Evolutionary conservation across 2,329 filamentous ascomycete species (phyloP).

Genomic region (Penicillium occitanis): DNA sequence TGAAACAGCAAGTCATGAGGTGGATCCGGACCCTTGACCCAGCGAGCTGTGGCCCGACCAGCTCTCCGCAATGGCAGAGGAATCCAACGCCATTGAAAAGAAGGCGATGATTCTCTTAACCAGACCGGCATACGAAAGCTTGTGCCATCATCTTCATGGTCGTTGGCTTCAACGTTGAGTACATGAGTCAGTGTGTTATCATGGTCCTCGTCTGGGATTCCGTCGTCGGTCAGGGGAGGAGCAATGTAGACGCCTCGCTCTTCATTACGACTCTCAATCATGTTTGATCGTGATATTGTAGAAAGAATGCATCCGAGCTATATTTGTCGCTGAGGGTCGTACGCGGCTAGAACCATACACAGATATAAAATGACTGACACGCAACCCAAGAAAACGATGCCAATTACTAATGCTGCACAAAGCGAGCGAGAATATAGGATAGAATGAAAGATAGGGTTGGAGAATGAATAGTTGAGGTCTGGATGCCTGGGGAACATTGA

Average conservation of each 20-base stretch:
- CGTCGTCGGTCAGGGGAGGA: slow-evolving; percentile 20
- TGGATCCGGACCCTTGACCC: slow-evolving; percentile 51
- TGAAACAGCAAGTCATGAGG: slow-evolving; percentile 47
- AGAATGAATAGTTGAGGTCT: neutral
- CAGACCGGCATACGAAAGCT: slow-evolving; percentile 44
- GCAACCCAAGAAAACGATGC: neutral
- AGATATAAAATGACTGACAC: neutral
- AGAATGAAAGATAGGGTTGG: neutral
- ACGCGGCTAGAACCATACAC: neutral
- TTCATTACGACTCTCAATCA: slow-evolving; percentile 21
- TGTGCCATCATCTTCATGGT: neutral
- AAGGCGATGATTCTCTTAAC: slow-evolving; percentile 49
- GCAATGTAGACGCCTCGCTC: slow-evolving; percentile 17
- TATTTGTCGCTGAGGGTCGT: neutral
- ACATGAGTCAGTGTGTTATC: slow-evolving; percentile 2
- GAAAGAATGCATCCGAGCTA: slow-evolving; percentile 7
- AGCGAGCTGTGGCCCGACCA: slow-evolving; percentile 43
- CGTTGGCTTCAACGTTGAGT: slow-evolving; percentile 14
- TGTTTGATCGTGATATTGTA: neutral
- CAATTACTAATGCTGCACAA: neutral
- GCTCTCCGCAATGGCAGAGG: slow-evolving; percentile 48
- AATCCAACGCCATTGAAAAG: slow-evolving; percentile 51
- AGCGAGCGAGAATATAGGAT: neutral
- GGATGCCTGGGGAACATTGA: neutral
- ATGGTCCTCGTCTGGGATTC: slow-evolving; percentile 4